Percentiles rank a stretch among this genome's conserved stretches.
Evolutionary conservation across 352 stramenopile genomes (phyloP).

Genomic region (Phytophthora sansomeana): DNA sequence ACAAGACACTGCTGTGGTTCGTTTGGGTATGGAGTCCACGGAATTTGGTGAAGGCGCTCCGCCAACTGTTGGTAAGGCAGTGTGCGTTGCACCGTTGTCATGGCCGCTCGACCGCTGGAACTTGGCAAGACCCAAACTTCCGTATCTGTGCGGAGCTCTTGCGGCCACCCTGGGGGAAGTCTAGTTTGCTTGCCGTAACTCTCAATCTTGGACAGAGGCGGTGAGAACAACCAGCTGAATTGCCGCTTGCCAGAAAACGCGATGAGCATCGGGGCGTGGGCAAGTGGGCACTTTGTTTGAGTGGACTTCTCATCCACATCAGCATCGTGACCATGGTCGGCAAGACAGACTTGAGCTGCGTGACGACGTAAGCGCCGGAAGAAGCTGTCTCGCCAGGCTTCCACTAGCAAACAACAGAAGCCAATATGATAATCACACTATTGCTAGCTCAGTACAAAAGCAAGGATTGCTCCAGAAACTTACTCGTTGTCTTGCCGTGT

Average conservation of each 20-base stretch:
- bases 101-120: conserved; percentile 84
- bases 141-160: conserved; percentile 56
- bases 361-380: conserved; percentile 69
- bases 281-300: conserved; percentile 36
- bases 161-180: conserved; percentile 77
- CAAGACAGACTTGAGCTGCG: conserved; percentile 55
- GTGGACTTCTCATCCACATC: background rate
- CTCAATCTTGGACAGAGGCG: conserved; percentile 72
- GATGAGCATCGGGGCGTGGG: conserved; percentile 75
- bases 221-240: conserved; percentile 85
- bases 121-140: conserved; percentile 89
- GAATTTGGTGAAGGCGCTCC: conserved; percentile 59
- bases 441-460: background rate
- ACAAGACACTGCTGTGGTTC: conserved; percentile 43
- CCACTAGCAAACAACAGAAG: conserved; percentile 46
- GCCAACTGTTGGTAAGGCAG: conserved; percentile 78
- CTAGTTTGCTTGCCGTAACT: conserved; percentile 62
- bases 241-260: conserved; percentile 90
- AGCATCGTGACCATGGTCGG: conserved; percentile 36
- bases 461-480: background rate
- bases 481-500: conserved; percentile 79
- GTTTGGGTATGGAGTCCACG: conserved; percentile 51
- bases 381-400: conserved; percentile 66
- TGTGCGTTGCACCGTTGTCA: conserved; percentile 77
- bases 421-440: background rate